Percentiles rank a stretch among this genome's conserved stretches.
These are phyloP conservation scores for Alternaria sp. DNA, from an alignment of 2,329 filamentous ascomycete genomes.

Conservation along the genomic window DNA sequence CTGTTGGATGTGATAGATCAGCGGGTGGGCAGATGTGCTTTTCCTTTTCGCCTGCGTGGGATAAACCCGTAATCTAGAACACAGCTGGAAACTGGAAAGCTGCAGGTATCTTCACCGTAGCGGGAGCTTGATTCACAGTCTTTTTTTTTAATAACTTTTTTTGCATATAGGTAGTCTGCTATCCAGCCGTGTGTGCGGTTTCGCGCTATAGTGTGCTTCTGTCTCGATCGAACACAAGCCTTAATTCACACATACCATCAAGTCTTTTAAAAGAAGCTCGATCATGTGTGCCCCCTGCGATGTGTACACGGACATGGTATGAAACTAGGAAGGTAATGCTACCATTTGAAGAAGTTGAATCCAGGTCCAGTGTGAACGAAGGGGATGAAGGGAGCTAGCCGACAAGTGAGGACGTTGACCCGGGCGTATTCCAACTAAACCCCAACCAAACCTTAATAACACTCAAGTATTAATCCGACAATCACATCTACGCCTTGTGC, in stretches of 20 bases:
- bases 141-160: too few relatives aligned
- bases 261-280: too few relatives aligned
- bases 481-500: background rate
- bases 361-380: background rate
- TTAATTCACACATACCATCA: background rate
- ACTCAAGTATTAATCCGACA: background rate
- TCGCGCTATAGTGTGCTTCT: background rate
- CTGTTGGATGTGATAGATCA: background rate
- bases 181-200: background rate
- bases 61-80: too few relatives aligned
- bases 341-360: too few relatives aligned
- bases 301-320: background rate
- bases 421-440: background rate
- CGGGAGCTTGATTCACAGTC: background rate
- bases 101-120: background rate
- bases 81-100: too few relatives aligned
- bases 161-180: background rate
- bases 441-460: constrained; percentile 5
- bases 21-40: background rate
- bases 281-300: too few relatives aligned
- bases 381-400: background rate
- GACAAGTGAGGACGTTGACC: constrained; percentile 4
- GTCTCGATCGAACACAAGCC: background rate
- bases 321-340: background rate
- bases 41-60: background rate